phyloP scores from a whole-genome alignment of 371 early-diverging fungal species.

The Quaeritorhiza haematococci region DNA sequence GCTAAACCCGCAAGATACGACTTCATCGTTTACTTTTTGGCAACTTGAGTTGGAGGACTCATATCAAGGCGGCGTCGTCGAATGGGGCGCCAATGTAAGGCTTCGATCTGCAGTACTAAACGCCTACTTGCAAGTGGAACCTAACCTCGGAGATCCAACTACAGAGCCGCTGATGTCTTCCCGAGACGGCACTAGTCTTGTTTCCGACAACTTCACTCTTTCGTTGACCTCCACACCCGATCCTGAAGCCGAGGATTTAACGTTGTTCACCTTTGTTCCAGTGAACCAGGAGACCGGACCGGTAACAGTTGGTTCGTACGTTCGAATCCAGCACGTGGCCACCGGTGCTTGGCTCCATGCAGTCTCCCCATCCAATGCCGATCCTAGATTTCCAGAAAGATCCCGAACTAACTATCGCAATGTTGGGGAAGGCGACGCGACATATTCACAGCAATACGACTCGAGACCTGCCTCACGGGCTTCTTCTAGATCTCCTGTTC shows the following conservation, averaged over 20 bases:
- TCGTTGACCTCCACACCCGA: constrained; percentile 33
- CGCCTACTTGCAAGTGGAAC: constrained; percentile 43
- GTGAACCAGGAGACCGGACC: constrained; percentile 15
- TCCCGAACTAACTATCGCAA: too few relatives aligned
- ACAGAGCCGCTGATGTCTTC: not conserved
- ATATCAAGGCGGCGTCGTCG: constrained; percentile 30
- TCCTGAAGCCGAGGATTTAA: constrained; percentile 29
- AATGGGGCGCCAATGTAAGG: constrained; percentile 38
- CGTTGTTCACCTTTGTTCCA: constrained; percentile 36
- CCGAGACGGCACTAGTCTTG: not conserved
- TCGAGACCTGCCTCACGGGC: too few relatives aligned
- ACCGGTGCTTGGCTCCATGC: constrained; percentile 55
- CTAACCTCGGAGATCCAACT: constrained; percentile 8
- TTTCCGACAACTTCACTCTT: constrained; percentile 27
- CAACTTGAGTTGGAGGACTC: constrained; percentile 39
- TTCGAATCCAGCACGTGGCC: constrained; percentile 41
- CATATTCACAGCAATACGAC: too few relatives aligned
- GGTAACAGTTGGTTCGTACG: constrained; percentile 34
- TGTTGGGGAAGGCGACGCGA: too few relatives aligned
- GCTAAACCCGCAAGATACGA: constrained; percentile 50
- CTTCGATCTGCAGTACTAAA: constrained; percentile 43
- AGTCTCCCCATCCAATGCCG: not conserved
- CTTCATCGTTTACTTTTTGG: constrained; percentile 51
- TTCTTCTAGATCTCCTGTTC: too few relatives aligned
- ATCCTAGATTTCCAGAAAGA: not conserved